Conservation (phyloP, 768 basidiomycete species). For the Mycena venus region DNA sequence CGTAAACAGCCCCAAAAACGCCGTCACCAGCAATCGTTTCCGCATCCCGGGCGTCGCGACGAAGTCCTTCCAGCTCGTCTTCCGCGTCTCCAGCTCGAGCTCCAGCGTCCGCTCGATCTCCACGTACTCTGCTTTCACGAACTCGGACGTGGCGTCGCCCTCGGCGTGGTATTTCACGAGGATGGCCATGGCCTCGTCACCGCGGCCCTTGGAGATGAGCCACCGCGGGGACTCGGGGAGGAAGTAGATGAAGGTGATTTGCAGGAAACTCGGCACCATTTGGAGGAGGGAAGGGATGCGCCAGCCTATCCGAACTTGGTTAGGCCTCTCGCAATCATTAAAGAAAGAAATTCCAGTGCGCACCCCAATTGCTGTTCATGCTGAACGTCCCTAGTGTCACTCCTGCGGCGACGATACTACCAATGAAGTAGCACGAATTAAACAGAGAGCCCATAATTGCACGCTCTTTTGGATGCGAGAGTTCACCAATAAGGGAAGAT, state of each 20-base stretch:
- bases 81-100: constrained; percentile 61
- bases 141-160: constrained; percentile 64
- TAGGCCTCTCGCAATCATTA: too few relatives aligned
- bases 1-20: constrained; percentile 68
- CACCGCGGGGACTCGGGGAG: constrained; percentile 77
- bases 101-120: constrained; percentile 70
- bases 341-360: too few relatives aligned
- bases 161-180: constrained; percentile 74
- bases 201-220: constrained; percentile 70
- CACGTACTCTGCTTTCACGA: constrained; percentile 69
- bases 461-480: constrained; percentile 79
- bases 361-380: constrained; percentile 70
- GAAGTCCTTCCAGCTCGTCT: constrained; percentile 62
- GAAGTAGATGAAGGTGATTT: constrained; percentile 68
- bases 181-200: constrained; percentile 60
- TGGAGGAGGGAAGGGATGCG: constrained; percentile 78
- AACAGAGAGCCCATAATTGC: constrained; percentile 73
- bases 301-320: too few relatives aligned
- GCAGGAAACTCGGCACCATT: constrained; percentile 64
- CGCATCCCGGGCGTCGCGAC: constrained; percentile 65
- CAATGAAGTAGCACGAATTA: constrained; percentile 74
- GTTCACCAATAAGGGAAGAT: constrained; percentile 76
- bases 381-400: constrained; percentile 75
- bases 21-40: constrained; percentile 60
- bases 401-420: constrained; percentile 68